phyloP scores from a whole-genome alignment of 768 basidiomycete genomes.

The Tubosaeta brunneosetosa region DNA sequence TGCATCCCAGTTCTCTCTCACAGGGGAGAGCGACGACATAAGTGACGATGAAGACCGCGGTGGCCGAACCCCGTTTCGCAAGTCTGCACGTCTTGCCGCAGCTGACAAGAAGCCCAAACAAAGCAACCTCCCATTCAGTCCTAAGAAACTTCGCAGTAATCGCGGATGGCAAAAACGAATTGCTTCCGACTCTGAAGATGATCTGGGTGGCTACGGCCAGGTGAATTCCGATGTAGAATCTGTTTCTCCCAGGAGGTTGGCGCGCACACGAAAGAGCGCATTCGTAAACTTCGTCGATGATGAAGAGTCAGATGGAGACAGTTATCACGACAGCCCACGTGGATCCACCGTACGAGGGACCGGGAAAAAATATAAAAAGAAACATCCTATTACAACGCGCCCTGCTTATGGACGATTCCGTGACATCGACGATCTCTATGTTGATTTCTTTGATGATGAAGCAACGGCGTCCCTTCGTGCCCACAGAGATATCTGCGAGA shows the following conservation, averaged over 20 bases:
- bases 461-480: constrained; percentile 49
- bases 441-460: constrained; percentile 49
- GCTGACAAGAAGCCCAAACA: constrained; percentile 9
- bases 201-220: constrained; percentile 37
- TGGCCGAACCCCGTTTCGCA: constrained; percentile 6
- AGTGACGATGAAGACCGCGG: constrained; percentile 14
- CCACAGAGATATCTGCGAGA: constrained; percentile 68
- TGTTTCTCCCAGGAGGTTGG: constrained; percentile 41
- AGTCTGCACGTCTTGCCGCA: constrained; percentile 14
- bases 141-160: constrained; percentile 51
- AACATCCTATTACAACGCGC: constrained; percentile 34
- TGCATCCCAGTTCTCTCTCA: constrained; percentile 8
- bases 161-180: constrained; percentile 20
- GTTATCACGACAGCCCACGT: constrained; percentile 29
- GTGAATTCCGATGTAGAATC: constrained; percentile 24
- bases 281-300: constrained; percentile 34
- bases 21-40: constrained; percentile 27
- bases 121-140: constrained; percentile 58
- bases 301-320: constrained; percentile 30
- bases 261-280: constrained; percentile 39
- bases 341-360: constrained; percentile 2
- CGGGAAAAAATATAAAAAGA: constrained; percentile 22
- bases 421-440: constrained; percentile 36
- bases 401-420: constrained; percentile 50
- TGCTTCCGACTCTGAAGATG: constrained; percentile 36